Conservation (phyloP, 2,329 filamentous ascomycete species). For the Pseudogymnoascus sp. region DNA sequence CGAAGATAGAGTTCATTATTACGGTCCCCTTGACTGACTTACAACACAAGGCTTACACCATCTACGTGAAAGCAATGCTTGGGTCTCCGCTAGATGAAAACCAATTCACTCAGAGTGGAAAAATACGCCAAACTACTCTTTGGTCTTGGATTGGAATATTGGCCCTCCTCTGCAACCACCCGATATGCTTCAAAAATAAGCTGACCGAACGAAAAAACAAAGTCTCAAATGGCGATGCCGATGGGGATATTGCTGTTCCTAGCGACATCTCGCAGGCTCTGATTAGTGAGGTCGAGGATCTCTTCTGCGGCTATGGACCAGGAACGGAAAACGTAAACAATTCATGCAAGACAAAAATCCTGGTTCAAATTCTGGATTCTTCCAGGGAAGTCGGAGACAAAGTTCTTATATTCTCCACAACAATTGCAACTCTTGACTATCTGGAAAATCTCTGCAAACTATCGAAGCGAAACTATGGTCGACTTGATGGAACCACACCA, state of each 20-base stretch:
- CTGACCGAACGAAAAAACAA: constrained; percentile 34
- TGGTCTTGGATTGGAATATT: constrained; percentile 50
- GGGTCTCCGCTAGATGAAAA: constrained; percentile 15
- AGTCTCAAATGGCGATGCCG: constrained; percentile 12
- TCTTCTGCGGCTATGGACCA: constrained; percentile 18
- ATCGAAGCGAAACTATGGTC: constrained; percentile 41
- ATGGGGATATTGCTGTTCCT: constrained; percentile 11
- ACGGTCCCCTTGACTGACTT: constrained; percentile 60
- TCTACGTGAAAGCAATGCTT: constrained; percentile 39
- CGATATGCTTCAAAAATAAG: constrained; percentile 38
- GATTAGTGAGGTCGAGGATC: background rate
- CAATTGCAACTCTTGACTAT: constrained; percentile 61
- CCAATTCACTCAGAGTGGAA: constrained; percentile 26
- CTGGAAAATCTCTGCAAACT: constrained; percentile 50
- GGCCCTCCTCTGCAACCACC: constrained; percentile 52
- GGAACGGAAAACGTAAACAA: constrained; percentile 32
- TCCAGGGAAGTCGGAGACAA: constrained; percentile 60
- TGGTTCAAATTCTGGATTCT: constrained; percentile 63
- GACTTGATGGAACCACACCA: constrained; percentile 61
- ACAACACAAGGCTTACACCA: constrained; percentile 57
- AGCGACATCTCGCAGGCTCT: background rate
- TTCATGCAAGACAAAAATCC: constrained; percentile 62
- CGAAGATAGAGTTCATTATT: constrained; percentile 76
- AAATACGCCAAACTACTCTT: constrained; percentile 37
- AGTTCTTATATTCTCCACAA: constrained; percentile 73